These are phyloP conservation scores for Thermothelomyces thermophilus DNA, from an alignment of 2,329 filamentous ascomycete species.

Conservation along the genomic window DNA sequence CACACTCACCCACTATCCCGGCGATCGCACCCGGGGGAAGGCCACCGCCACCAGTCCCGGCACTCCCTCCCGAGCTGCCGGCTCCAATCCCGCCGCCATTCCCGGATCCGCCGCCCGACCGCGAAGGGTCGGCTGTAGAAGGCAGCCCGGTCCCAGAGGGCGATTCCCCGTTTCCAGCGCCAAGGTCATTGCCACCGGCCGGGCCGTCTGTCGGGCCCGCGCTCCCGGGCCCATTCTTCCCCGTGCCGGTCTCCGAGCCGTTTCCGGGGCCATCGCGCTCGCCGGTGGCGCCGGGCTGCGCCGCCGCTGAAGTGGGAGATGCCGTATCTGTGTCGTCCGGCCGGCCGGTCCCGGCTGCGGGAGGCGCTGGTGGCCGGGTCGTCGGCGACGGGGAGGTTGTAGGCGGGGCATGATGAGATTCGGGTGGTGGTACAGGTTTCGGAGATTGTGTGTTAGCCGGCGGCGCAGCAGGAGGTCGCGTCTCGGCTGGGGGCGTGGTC, in stretches of 20 bases:
- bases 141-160: neutral
- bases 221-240: neutral
- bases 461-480: conserved; percentile 2
- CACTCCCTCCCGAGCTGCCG: neutral
- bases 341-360: neutral
- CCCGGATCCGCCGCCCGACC: neutral
- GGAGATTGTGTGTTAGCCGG: conserved; percentile 1
- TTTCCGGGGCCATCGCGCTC: no score
- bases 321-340: neutral
- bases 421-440: neutral
- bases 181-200: neutral
- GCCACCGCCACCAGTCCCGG: neutral
- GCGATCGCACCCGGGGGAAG: conserved; percentile 13
- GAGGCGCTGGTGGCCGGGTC: neutral
- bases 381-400: neutral
- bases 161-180: neutral
- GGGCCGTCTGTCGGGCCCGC: neutral
- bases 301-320: neutral
- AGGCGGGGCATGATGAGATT: neutral
- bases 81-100: neutral
- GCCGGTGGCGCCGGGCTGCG: conserved; percentile 2
- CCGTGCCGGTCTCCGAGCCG: neutral
- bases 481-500: neutral
- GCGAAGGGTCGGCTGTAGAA: neutral
- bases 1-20: conserved; percentile 14